Conservation (phyloP, 2,329 filamentous ascomycete genomes). For the Aspergillus vadensis region DNA sequence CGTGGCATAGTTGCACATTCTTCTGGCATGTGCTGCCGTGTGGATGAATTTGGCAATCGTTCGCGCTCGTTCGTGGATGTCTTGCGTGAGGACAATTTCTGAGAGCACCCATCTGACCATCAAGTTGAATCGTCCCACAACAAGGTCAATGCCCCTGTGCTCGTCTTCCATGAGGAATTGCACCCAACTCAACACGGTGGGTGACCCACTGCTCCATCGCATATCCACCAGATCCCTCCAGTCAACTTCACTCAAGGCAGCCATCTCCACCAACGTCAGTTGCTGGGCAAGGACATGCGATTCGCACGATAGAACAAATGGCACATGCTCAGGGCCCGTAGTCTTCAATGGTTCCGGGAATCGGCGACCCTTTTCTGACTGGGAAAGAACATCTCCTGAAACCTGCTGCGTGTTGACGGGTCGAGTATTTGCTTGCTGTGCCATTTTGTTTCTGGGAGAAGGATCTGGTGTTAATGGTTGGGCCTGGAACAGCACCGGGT, state of each 20-base stretch:
- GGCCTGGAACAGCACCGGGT: conserved; percentile 36
- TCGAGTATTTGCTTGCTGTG: conserved; percentile 20
- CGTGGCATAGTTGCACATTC: conserved; percentile 65
- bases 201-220: conserved; percentile 60
- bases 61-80: conserved; percentile 59
- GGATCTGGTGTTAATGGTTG: conserved; percentile 48
- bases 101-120: conserved; percentile 68
- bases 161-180: conserved; percentile 59
- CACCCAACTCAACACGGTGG: conserved; percentile 60
- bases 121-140: conserved; percentile 67
- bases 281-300: conserved; percentile 64
- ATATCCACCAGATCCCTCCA: conserved; percentile 68
- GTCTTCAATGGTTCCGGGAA: conserved; percentile 15
- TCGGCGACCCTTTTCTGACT: conserved; percentile 33
- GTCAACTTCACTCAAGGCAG: conserved; percentile 65
- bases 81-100: conserved; percentile 61
- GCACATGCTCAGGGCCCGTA: conserved; percentile 51
- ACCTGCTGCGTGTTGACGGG: conserved; percentile 31
- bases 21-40: conserved; percentile 60
- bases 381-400: conserved; percentile 37
- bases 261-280: conserved; percentile 66
- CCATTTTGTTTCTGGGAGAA: conserved; percentile 37
- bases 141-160: conserved; percentile 62
- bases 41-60: conserved; percentile 66
- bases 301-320: conserved; percentile 65